Percentiles rank a stretch among this genome's conserved stretches.
Evolutionary conservation across 805 yeast genomes (phyloP).

Genomic region (Zygotorulaspora florentina): DNA sequence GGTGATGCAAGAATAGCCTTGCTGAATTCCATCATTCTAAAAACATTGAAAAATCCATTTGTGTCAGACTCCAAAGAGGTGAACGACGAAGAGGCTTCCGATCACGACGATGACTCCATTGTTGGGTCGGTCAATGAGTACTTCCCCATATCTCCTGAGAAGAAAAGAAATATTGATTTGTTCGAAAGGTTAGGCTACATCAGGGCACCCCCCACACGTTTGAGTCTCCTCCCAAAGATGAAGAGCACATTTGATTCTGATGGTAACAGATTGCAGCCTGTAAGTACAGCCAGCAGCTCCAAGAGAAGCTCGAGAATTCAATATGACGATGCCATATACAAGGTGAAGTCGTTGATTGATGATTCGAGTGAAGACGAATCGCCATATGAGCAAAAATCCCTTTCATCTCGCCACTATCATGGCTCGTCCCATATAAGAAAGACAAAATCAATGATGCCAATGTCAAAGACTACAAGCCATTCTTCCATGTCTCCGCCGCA

Average conservation of each 20-base stretch:
- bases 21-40: slow-evolving; percentile 19
- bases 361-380: slow-evolving; percentile 13
- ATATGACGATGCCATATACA: slow-evolving; percentile 27
- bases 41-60: slow-evolving; percentile 27
- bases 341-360: slow-evolving; percentile 32
- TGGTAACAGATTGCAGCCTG: slow-evolving; percentile 13
- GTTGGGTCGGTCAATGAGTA: slow-evolving; percentile 27
- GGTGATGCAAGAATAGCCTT: slow-evolving; percentile 8
- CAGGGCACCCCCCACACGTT: slow-evolving; percentile 26
- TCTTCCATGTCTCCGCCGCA: slow-evolving; percentile 6
- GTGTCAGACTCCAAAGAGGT: slow-evolving; percentile 4
- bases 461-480: slow-evolving; percentile 4
- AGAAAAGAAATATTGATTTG: slow-evolving; percentile 21
- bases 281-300: slow-evolving; percentile 20
- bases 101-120: slow-evolving; percentile 14
- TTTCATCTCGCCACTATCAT: not conserved
- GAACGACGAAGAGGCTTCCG: slow-evolving; percentile 4
- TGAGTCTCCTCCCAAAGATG: slow-evolving; percentile 3
- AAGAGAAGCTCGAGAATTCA: slow-evolving; percentile 30
- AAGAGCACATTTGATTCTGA: slow-evolving; percentile 10
- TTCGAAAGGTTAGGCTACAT: slow-evolving; percentile 32
- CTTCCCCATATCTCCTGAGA: slow-evolving; percentile 28
- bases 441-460: slow-evolving; percentile 20
- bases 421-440: slow-evolving; percentile 16
- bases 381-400: not conserved